Evolutionary conservation across 345 rosid genomes (phyloP), one percentile per base, ranked within the genome.

Genomic region (Melastoma malabathricum): DNA sequence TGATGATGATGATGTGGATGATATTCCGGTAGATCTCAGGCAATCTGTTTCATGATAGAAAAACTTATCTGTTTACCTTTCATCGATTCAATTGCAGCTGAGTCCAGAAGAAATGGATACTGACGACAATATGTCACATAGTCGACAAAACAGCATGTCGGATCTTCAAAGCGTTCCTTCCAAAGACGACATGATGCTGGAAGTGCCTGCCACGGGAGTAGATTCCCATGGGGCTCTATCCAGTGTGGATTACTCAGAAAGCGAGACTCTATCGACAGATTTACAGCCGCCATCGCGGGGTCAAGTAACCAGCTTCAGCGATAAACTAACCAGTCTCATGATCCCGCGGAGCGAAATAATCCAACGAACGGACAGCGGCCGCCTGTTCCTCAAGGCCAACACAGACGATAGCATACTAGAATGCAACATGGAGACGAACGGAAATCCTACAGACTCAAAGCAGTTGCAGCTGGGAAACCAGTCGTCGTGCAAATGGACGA

Each of bases 131-230:
- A 23, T 13, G 22, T 67, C 70, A 15, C n/a, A 52, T 23, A 51
- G 58, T 60, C 60, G 76, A 43, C 78, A 72, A 71, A 73, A 73
- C 61, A 66, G 70, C 51, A 60, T 56, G 19, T 88, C 41, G 12
- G 9, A 71, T 63, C 44, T 66, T 14, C 72, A 89, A 73, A 68
- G 55, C 75, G 63, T 63, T 55, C 79, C 94, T 18, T 73, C 83
- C 1, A 93, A 72, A 29, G 92, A 76, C 51, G 82, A 76, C 58
- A 65, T 72, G 48, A 48, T 50, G 10, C 49, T 50, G 38, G 45
- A 64, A 7, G 61, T 71, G 46, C 69, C 74, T 27, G 59, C 48
- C 43, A 46, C 66, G 14, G 78, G 66, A 61, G 59, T 47, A 25
- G 63, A 18, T 59, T 50, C 18, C 27, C 52, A 63, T 39, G 59